These are phyloP conservation scores for Leccinum truebloodii DNA, from an alignment of 768 basidiomycete species.

Conservation along the genomic window DNA sequence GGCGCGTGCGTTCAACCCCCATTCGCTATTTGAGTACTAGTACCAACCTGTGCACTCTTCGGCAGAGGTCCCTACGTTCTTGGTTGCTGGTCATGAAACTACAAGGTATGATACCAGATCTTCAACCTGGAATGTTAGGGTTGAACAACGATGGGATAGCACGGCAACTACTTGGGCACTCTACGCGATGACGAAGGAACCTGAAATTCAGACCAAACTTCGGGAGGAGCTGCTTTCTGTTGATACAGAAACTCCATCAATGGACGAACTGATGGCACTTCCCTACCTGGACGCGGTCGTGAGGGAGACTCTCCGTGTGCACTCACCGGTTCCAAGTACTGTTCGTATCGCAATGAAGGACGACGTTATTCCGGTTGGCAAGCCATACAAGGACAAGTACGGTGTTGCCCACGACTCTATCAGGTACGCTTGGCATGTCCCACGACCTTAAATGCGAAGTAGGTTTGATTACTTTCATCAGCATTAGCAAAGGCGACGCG, in stretches of 20 bases:
- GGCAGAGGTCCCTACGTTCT: not conserved
- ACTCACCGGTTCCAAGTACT: slow-evolving; percentile 50
- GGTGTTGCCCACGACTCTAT: slow-evolving; percentile 43
- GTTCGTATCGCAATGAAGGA: slow-evolving; percentile 49
- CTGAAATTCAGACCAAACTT: slow-evolving; percentile 53
- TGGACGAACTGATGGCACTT: slow-evolving; percentile 67
- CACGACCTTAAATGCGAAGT: not conserved
- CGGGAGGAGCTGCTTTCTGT: slow-evolving; percentile 56
- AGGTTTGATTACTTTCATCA: slow-evolving; percentile 7
- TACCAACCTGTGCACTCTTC: not conserved
- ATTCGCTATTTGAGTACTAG: not conserved
- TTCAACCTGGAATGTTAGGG: not conserved
- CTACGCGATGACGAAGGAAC: slow-evolving; percentile 50
- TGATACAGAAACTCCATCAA: slow-evolving; percentile 57
- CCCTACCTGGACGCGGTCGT: slow-evolving; percentile 71
- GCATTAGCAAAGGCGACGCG: slow-evolving; percentile 46
- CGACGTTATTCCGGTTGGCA: slow-evolving; percentile 51
- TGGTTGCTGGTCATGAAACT: slow-evolving; percentile 3
- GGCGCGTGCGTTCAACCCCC: slow-evolving; percentile 40
- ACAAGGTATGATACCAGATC: not conserved
- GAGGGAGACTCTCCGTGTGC: slow-evolving; percentile 57
- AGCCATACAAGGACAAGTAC: slow-evolving; percentile 45
- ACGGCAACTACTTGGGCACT: slow-evolving; percentile 59
- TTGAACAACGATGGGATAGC: slow-evolving; percentile 4
- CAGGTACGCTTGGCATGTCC: slow-evolving; percentile 24